Evolutionary conservation across 2,329 filamentous ascomycete species (phyloP).

Genomic region (Calonectria honghensis): DNA sequence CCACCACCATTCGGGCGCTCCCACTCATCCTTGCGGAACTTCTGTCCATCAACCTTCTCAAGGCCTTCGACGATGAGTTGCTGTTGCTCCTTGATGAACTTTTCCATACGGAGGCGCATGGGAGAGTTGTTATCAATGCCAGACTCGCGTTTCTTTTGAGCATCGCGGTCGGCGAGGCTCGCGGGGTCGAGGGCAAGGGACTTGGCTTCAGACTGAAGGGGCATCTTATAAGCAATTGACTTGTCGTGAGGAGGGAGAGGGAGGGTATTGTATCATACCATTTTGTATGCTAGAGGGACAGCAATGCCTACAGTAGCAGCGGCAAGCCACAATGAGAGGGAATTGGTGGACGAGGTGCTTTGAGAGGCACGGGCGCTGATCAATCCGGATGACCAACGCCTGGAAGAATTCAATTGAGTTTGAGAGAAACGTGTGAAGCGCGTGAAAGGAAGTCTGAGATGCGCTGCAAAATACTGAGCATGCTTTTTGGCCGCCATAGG

Average conservation of each 20-base stretch:
- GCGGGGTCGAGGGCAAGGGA: conserved; percentile 74
- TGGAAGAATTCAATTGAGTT: conserved; percentile 54
- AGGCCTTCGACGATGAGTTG: conserved; percentile 89
- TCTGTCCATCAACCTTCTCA: conserved; percentile 87
- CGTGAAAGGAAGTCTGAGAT: conserved; percentile 53
- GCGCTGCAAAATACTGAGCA: conserved; percentile 56
- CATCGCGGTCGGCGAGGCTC: conserved; percentile 90
- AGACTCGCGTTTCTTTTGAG: conserved; percentile 83
- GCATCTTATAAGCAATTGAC: conserved; percentile 43
- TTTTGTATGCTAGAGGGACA: conserved; percentile 73
- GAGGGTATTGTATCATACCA: conserved; percentile 65
- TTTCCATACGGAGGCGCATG: conserved; percentile 98
- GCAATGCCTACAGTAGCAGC: conserved; percentile 70
- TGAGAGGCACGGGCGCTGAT: conserved; percentile 46
- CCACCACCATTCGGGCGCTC: conserved; percentile 90
- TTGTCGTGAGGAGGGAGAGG: not conserved
- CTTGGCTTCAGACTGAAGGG: conserved; percentile 63
- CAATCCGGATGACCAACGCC: conserved; percentile 54
- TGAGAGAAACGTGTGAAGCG: conserved; percentile 49
- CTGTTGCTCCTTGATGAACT: conserved; percentile 95
- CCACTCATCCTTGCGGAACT: conserved; percentile 92
- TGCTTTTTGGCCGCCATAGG: conserved; percentile 58
- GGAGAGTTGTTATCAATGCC: conserved; percentile 84
- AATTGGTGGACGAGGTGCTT: conserved; percentile 45
- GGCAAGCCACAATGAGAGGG: conserved; percentile 56